These are phyloP conservation scores for Kazachstania taianensis DNA, from an alignment of 805 yeast species.

Conservation along the genomic window DNA sequence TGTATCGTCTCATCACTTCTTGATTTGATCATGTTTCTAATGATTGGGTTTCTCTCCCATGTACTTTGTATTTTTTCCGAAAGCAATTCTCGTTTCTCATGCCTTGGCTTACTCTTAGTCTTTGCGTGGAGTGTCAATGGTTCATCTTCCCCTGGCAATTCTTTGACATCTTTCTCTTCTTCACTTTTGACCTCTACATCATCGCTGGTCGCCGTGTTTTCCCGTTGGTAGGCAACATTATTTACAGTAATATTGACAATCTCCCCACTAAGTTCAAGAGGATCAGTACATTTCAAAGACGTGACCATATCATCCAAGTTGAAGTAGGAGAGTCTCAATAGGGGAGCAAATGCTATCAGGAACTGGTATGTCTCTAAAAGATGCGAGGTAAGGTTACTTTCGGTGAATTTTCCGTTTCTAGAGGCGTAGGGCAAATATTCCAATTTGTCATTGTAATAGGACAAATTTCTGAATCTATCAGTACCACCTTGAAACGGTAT, in stretches of 20 bases:
- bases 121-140: background rate
- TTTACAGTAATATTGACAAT: constrained; percentile 8
- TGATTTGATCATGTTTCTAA: constrained; percentile 9
- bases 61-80: constrained; percentile 3
- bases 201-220: background rate
- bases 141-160: too few relatives aligned
- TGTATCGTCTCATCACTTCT: constrained; percentile 6
- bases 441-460: constrained; percentile 9
- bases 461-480: constrained; percentile 7
- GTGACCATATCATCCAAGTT: constrained; percentile 18
- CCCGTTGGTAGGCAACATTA: background rate
- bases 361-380: constrained; percentile 17
- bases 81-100: constrained; percentile 4
- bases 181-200: background rate
- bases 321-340: constrained; percentile 14
- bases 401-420: background rate
- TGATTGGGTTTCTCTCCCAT: constrained; percentile 8
- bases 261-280: constrained; percentile 16
- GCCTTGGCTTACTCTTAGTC: background rate
- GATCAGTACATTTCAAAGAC: constrained; percentile 19
- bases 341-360: constrained; percentile 14
- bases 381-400: constrained; percentile 11
- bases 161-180: background rate
- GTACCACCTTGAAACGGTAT: constrained; percentile 17
- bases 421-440: constrained; percentile 10